phyloP scores from a whole-genome alignment of 2,329 filamentous ascomycete genomes.

The Elsinoe arachidis region DNA sequence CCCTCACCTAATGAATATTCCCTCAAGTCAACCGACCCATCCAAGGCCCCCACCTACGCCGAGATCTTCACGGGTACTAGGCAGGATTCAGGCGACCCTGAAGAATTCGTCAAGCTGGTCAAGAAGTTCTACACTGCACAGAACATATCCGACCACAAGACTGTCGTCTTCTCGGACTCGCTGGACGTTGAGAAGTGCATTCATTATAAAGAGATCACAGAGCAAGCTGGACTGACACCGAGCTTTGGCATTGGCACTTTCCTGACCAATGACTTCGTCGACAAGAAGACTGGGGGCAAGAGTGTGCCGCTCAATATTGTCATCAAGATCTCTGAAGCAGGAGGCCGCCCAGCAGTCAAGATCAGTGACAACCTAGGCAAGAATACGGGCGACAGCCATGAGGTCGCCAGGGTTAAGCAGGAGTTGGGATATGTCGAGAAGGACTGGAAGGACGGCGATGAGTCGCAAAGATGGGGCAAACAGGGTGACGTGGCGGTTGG shows the following conservation, averaged over 20 bases:
- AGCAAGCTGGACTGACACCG: conserved; percentile 70
- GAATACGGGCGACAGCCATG: conserved; percentile 79
- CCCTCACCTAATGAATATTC: conserved; percentile 40
- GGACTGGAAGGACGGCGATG: conserved; percentile 74
- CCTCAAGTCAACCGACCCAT: conserved; percentile 15
- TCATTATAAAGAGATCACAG: conserved; percentile 77
- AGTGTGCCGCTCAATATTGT: conserved; percentile 93
- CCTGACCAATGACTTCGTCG: conserved; percentile 84
- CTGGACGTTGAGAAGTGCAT: conserved; percentile 84
- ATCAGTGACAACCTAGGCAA: conserved; percentile 83
- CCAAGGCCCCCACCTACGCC: conserved; percentile 54
- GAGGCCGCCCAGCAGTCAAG: conserved; percentile 76
- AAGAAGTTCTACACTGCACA: conserved; percentile 69
- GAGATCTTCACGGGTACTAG: conserved; percentile 75
- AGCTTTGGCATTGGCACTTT: conserved; percentile 94
- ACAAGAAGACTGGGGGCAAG: conserved; percentile 64
- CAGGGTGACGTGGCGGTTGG: conserved; percentile 14
- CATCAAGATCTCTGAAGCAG: conserved; percentile 86
- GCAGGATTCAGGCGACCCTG: conserved; percentile 83
- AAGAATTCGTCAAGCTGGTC: conserved; percentile 69
- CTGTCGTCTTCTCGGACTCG: conserved; percentile 91
- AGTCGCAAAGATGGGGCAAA: conserved; percentile 70
- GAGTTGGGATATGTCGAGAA: conserved; percentile 80
- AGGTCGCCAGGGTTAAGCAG: conserved; percentile 74
- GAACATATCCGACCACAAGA: conserved; percentile 71